Base-by-base conservation (phyloP, 495 filamentous ascomycete genomes). In the Astrothelium subdiscretum region DNA sequence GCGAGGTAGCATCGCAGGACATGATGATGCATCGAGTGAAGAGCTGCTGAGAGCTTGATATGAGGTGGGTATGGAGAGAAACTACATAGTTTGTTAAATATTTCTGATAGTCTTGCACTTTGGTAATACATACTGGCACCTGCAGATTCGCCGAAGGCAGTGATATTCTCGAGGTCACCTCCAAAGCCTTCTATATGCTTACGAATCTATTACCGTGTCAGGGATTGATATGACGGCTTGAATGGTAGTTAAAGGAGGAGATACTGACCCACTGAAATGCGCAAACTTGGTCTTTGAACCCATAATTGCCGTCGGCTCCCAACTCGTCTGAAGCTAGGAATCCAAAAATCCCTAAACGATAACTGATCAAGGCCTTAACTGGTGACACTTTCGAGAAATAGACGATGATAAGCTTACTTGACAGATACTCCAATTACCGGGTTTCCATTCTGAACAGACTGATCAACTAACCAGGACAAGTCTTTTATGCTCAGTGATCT, bases 111-210 rank as follows among this genome's bases (percentile, higher is more conserved):
- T n/a, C 35, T 38, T 38, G 35, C 18, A 59, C 62, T 13, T 63
- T 59, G 35, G 6, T 38, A 15, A 38, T 15, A 38, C 35, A 6
- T 38, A 38, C 35, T 38, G 35, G 35, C 35, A 38, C 35, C 35
- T 38, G 35, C 35, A 15, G 35, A 38, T 38, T 38, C 66, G 15
- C 66, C 66, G 27, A 32, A 31, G 10, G 62, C 66, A 12, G 66
- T 67, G 10, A 67, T n/a, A 38, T 67, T 62, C 24, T 38, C 29
- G 3, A 52, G 43, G 38, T 67, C 66, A 6, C 66, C 66, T 35
- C 66, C 66, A 57, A 67, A 67, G 3, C 66, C 66, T 8, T 18
- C 26, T 13, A 67, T 62, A 59, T 65, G 62, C 24, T 22, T 62
- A 38, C 35, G 35, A 38, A 38, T 38, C 35, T 38, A 15, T 15